Percentiles rank a stretch among this genome's conserved stretches.
phyloP scores from a whole-genome alignment of 495 filamentous ascomycete species.

The Aspergillus haitiensis region DNA sequence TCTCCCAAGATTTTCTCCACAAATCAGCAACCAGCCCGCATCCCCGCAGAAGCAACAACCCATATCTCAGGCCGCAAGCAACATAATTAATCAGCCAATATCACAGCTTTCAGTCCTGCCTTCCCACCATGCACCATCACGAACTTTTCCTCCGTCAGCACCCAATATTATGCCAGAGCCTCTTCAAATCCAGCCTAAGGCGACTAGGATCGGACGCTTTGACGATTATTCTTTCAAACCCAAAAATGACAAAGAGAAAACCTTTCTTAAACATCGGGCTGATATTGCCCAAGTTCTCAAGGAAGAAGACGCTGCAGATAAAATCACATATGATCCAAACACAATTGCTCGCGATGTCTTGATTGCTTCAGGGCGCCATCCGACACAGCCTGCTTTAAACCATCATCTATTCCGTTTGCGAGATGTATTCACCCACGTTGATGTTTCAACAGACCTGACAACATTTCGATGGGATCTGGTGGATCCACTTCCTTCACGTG shows the following conservation, averaged over 20 bases:
- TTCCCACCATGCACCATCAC: not conserved
- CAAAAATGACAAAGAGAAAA: slow-evolving; percentile 10
- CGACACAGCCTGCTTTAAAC: slow-evolving; percentile 57
- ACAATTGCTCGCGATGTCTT: slow-evolving; percentile 69
- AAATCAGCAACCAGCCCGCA: no score
- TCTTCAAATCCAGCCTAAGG: not conserved
- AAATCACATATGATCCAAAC: slow-evolving; percentile 54
- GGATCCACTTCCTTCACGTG: slow-evolving; percentile 39
- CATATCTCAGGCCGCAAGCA: no score
- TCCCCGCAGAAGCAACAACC: no score
- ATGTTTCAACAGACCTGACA: slow-evolving; percentile 51
- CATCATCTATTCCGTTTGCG: slow-evolving; percentile 55
- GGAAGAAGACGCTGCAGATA: slow-evolving; percentile 43
- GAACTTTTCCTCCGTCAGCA: not conserved
- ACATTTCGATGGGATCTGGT: slow-evolving; percentile 70
- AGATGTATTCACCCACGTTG: slow-evolving; percentile 41
- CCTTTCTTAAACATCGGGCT: slow-evolving; percentile 20
- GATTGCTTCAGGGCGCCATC: slow-evolving; percentile 60
- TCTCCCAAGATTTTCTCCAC: no score
- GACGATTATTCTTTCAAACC: slow-evolving; percentile 19
- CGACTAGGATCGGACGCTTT: not conserved
- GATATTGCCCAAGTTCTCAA: slow-evolving; percentile 48
- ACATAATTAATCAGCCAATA: no score
- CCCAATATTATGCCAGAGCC: not conserved
- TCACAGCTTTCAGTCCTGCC: not conserved